Evolutionary conservation across 1,284 basidiomycete genomes (phyloP).

Genomic region (Cutaneotrichosporon cavernicola): DNA sequence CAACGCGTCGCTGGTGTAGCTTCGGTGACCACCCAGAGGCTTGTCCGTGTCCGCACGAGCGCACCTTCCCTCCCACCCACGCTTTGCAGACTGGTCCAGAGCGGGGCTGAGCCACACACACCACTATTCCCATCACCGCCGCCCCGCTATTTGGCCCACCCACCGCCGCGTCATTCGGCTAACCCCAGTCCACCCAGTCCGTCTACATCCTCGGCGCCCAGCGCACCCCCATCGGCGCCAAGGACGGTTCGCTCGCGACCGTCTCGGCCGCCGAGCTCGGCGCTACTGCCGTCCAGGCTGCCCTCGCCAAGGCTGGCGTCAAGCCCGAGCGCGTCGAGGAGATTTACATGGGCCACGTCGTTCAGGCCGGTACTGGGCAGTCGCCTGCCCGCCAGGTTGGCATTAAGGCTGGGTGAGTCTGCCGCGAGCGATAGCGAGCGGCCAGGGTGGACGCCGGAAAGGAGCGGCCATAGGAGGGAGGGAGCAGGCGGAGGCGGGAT

Average conservation of each 20-base stretch:
- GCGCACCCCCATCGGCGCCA: conserved; percentile 90
- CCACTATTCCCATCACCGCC: no score
- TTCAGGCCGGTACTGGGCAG: conserved; percentile 93
- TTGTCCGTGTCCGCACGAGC: no score
- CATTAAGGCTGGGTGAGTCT: conserved; percentile 69
- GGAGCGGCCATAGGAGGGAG: neutral
- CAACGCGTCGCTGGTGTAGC: no score
- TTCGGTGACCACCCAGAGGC: no score
- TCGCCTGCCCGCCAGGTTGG: conserved; percentile 94
- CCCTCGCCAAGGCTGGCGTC: conserved; percentile 75
- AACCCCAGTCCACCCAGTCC: conserved; percentile 60
- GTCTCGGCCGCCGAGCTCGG: conserved; percentile 91
- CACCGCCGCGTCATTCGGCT: neutral
- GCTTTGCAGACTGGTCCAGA: no score
- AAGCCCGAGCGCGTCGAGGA: conserved; percentile 84
- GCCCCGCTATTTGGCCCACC: neutral
- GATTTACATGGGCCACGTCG: conserved; percentile 94
- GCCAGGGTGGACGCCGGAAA: no score
- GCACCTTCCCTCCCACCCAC: no score
- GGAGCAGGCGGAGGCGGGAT: no score
- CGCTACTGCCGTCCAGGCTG: conserved; percentile 81
- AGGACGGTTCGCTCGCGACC: conserved; percentile 85
- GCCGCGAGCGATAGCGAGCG: no score
- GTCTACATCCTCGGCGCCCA: conserved; percentile 93
- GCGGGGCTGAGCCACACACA: no score